Evolutionary conservation across 768 basidiomycete species (phyloP), one percentile per base, ranked within the genome.

Genomic region (Boletus rubroflammeus): DNA sequence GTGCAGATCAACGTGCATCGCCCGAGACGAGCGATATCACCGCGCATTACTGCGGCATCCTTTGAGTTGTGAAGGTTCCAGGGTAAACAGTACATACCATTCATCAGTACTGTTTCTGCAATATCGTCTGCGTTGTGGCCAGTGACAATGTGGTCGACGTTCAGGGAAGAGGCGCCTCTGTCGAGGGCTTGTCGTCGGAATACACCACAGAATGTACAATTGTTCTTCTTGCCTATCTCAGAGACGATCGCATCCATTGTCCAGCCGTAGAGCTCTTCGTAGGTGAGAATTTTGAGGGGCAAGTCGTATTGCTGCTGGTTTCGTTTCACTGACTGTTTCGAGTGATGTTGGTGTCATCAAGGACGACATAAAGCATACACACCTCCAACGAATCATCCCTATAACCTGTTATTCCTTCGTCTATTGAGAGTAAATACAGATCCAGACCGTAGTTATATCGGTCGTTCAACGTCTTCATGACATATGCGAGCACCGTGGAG

Each of bases 91-190:
- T 23, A 78, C 92, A 57, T 54, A 96, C 96, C 92, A 64, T 99
- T 99, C 97, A 99, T 99, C 26, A 99, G 73, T 3, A 99, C 91
- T 0, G 97, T 99, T 74, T 99, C 97, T 6, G 97, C 97, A 36
- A 98, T 96, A 70, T 99, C 97, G 67, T 99, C 97, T 41, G 97
- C 97, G 66, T 99, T 99, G 71, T 99, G 97, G 1, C 97, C 97
- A 0, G 97, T 99, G 7, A 99, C 94, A 54, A 99, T 97, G 66
- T 99, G 97, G 59, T 98, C 93, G 14, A 98, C 95, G 32, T 83
- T 79, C 31, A 99, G 75, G 68, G 86, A 81, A 4, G 88, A 82
- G 4, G 96, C 97, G 1, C 97, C 97, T 55, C 96, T 81, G 73
- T 99, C 97, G 25, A 99, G 81, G 1, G 97, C 97, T 68, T 98